Evolutionary conservation across 306 rosid genomes (phyloP), one percentile per base, ranked within the genome.

Genomic region (Canavalia gladiata): DNA sequence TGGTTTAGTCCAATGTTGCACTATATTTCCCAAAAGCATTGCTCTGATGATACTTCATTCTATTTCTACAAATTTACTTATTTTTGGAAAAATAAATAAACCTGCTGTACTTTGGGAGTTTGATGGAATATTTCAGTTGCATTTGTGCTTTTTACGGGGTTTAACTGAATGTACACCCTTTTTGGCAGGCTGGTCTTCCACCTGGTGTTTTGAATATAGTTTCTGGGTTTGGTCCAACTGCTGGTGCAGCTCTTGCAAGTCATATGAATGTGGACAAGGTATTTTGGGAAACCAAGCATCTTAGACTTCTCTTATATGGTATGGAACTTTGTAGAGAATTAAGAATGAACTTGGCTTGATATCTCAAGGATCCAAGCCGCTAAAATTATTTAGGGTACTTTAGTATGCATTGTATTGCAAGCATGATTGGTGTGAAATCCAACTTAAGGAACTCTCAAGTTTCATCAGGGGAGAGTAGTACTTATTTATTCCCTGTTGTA

Each of bases 251-350:
- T 55, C 93, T 91, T 76, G 95, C 95, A 13, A 81, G 91, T 65
- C 95, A 89, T 66, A 89, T 89, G 95, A 90, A 91, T 43, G 93
- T 91, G 56, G 93, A 91, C 82, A 91, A 91, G 93, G 91, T 91
- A 86, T 37, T 63, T 60, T 18, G 25, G 25, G 25, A 18, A 18
- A 18, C 25, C 25, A 18, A 18, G 25, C 25, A 18, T 18, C 25
- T 18, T 18, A 18, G 25, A 18, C 25, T 18, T 18, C 25, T 18
- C 25, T 18, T 18, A 34, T 56, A 56, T 6, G 5, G n/a, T 10
- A 9, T 30, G 65, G 12, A 39, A 30, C n/a, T 2, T 31, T 60
- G 42, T 60, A 31, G 7, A 60, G 65, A 13, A 58, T 3, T 7
- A 58, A 30, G 65, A 58, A 58, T 58, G 39, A 8, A 30, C n/a